Evolutionary conservation across 257 asterid genomes (phyloP).

Genomic region (Capsicum chinense): DNA sequence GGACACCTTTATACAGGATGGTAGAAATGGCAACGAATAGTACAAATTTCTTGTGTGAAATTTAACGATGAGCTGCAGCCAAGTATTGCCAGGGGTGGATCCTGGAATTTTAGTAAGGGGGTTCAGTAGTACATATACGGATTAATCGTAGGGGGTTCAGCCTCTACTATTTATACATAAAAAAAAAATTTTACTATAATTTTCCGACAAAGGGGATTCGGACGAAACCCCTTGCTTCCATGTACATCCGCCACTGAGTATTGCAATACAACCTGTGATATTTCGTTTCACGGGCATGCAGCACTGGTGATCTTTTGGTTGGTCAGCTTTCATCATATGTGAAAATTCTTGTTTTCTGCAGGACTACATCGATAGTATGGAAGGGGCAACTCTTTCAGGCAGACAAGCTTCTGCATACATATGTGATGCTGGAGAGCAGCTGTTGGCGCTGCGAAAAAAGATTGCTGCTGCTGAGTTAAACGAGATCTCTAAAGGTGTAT

Average conservation of each 20-base stretch:
- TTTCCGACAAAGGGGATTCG: no score
- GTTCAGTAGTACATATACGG: no score
- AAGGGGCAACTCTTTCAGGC: constrained; percentile 96
- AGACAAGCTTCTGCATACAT: constrained; percentile 91
- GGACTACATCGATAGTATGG: constrained; percentile 99
- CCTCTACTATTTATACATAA: no score
- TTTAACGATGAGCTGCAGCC: constrained; percentile 11
- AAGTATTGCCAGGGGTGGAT: background rate
- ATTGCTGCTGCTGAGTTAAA: constrained; percentile 39
- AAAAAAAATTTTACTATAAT: no score
- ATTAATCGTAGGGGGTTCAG: no score
- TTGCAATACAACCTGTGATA: background rate
- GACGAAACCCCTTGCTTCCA: no score
- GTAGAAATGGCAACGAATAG: background rate
- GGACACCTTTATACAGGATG: background rate
- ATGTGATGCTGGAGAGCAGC: constrained; percentile 82
- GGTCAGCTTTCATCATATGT: background rate
- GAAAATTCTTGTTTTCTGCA: constrained; percentile 36
- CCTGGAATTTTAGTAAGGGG: no score
- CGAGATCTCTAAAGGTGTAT: constrained; percentile 36
- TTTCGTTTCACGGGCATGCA: background rate
- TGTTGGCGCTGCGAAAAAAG: constrained; percentile 58
- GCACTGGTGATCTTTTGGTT: background rate
- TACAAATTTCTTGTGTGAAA: background rate
- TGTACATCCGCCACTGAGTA: background rate